A percentile compares a stretch with the other conserved stretches of the same genome.
Conservation (phyloP, 2,329 filamentous ascomycete genomes). For the Aspergillus sp. region DNA sequence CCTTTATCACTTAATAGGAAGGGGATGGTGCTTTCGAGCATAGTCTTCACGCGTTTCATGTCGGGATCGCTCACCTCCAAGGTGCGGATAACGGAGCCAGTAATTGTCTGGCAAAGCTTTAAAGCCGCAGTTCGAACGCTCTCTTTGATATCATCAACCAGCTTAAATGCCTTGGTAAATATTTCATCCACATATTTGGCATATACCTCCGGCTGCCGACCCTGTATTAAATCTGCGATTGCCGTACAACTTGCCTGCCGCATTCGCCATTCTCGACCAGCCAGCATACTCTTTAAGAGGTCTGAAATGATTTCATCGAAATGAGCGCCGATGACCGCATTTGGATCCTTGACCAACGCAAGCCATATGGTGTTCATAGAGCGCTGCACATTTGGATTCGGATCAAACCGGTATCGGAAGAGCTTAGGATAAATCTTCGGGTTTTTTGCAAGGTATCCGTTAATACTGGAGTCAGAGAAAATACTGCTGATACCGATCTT, state of each 20-base stretch:
- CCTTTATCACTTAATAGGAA: conserved; percentile 88
- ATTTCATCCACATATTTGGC: conserved; percentile 81
- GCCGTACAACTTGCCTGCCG: conserved; percentile 90
- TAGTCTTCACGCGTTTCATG: conserved; percentile 67
- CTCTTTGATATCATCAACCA: conserved; percentile 93
- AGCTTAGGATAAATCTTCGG: conserved; percentile 95
- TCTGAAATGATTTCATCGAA: conserved; percentile 90
- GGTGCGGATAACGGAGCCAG: conserved; percentile 79
- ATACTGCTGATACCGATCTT: conserved; percentile 90
- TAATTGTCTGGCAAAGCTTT: conserved; percentile 78
- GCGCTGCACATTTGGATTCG: conserved; percentile 84
- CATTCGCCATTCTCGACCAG: conserved; percentile 86
- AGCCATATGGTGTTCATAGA: conserved; percentile 99
- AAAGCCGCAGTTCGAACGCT: conserved; percentile 80
- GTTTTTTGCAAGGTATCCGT: conserved; percentile 71
- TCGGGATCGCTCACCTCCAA: conserved; percentile 71
- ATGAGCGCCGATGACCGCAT: conserved; percentile 71
- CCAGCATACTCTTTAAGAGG: conserved; percentile 75
- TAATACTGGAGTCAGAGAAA: conserved; percentile 75
- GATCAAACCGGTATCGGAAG: conserved; percentile 91
- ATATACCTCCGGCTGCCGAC: conserved; percentile 72
- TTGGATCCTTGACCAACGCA: conserved; percentile 86
- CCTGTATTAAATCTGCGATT: conserved; percentile 82
- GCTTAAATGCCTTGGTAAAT: conserved; percentile 82
- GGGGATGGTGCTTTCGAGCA: conserved; percentile 84